Evolutionary conservation across 1,284 basidiomycete genomes (phyloP).

Genomic region (Microbotryomycetes sp.): DNA sequence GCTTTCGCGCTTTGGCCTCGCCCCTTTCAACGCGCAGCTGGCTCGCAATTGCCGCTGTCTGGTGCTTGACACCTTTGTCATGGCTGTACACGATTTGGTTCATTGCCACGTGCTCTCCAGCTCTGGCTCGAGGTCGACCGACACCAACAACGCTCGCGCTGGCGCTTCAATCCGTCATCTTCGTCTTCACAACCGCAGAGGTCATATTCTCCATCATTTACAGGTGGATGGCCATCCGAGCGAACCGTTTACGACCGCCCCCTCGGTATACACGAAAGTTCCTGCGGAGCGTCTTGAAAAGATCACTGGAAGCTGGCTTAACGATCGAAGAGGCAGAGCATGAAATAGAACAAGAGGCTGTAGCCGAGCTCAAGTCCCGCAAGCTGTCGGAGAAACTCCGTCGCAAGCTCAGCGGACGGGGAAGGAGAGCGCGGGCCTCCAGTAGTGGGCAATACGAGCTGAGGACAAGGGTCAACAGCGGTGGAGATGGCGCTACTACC

Average conservation of each 20-base stretch:
- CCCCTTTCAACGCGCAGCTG: not conserved
- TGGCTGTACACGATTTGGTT: constrained; percentile 59
- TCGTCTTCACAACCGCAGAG: constrained; percentile 43
- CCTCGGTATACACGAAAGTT: constrained; percentile 36
- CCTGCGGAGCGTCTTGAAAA: constrained; percentile 54
- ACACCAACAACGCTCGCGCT: not conserved
- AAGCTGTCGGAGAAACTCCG: not conserved
- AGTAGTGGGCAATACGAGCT: no score
- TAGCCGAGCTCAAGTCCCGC: not conserved
- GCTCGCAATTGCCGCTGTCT: constrained; percentile 54
- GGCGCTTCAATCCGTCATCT: not conserved
- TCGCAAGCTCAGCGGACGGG: not conserved
- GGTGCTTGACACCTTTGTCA: constrained; percentile 59
- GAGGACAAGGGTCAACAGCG: not conserved
- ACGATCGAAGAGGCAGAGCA: constrained; percentile 10
- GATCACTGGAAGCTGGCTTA: constrained; percentile 49
- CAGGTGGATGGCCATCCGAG: constrained; percentile 53
- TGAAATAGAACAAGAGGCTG: not conserved
- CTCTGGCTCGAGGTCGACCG: not conserved
- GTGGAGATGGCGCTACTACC: constrained; percentile 12
- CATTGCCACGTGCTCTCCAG: constrained; percentile 10
- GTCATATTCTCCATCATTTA: constrained; percentile 71
- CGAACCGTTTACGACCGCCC: constrained; percentile 25
- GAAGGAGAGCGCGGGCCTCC: not conserved
- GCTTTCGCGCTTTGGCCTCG: no score